Evolutionary conservation across 331 rosid genomes (phyloP).

Genomic region (Telfairia occidentalis): DNA sequence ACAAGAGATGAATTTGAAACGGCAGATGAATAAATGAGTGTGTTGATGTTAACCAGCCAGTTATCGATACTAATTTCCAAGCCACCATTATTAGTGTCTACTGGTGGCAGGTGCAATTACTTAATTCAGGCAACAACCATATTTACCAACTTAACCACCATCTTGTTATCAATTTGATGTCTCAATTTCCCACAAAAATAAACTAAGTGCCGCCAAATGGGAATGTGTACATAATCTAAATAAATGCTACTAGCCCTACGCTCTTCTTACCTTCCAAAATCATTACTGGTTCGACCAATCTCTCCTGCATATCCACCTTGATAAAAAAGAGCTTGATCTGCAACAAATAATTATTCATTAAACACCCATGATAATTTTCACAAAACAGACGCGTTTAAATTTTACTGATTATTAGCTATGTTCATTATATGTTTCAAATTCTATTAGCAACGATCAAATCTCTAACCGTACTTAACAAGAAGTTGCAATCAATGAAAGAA

Average conservation of each 20-base stretch:
- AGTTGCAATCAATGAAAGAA: not conserved
- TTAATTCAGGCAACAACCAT: not conserved
- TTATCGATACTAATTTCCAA: not conserved
- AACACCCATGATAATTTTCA: not conserved
- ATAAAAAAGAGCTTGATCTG: conserved; percentile 56
- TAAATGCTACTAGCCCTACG: not conserved
- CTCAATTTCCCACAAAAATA: not conserved
- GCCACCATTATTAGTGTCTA: not conserved
- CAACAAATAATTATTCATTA: conserved; percentile 4
- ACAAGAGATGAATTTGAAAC: not conserved
- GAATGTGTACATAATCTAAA: not conserved
- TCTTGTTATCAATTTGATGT: not conserved
- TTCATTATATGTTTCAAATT: not conserved
- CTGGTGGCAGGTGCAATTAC: not conserved
- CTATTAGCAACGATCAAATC: not conserved
- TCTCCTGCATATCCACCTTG: conserved; percentile 62
- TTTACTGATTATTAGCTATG: not conserved
- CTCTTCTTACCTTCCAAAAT: conserved; percentile 41
- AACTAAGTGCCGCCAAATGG: not conserved
- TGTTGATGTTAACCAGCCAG: not conserved
- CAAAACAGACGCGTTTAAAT: not conserved
- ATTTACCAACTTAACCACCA: not conserved
- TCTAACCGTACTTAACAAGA: not conserved
- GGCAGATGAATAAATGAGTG: not conserved
- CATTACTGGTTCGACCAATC: conserved; percentile 29